Evolutionary conservation across 352 stramenopile species (phyloP).

Genomic region (Peronosclerospora sorghi): DNA sequence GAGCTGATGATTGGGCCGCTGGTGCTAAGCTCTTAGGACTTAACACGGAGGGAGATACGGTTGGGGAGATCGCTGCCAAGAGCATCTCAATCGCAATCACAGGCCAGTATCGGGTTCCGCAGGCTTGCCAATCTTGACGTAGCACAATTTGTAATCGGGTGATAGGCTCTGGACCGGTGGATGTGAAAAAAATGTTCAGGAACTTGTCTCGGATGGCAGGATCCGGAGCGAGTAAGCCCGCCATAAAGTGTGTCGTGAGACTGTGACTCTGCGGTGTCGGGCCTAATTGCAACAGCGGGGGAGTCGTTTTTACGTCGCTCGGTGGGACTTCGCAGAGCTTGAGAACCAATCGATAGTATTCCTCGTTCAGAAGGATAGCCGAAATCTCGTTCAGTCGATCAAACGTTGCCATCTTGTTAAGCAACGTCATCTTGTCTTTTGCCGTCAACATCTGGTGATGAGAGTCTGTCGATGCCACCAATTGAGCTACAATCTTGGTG

Average conservation of each 20-base stretch:
- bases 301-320: slow-evolving; percentile 40
- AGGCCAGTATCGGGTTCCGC: slow-evolving; percentile 74
- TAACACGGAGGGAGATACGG: slow-evolving; percentile 3
- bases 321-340: slow-evolving; percentile 51
- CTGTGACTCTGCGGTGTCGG: slow-evolving; percentile 48
- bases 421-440: slow-evolving; percentile 83
- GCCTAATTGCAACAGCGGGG: slow-evolving; percentile 55
- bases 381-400: slow-evolving; percentile 81
- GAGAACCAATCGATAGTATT: slow-evolving; percentile 72
- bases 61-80: slow-evolving; percentile 32
- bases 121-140: slow-evolving; percentile 81
- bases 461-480: slow-evolving; percentile 40
- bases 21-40: neutral
- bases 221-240: slow-evolving; percentile 67
- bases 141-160: slow-evolving; percentile 55
- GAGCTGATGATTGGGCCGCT: slow-evolving; percentile 1
- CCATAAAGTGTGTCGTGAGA: slow-evolving; percentile 70
- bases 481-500: slow-evolving; percentile 61
- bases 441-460: slow-evolving; percentile 58
- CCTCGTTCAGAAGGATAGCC: slow-evolving; percentile 63
- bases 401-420: slow-evolving; percentile 81
- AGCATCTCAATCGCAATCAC: slow-evolving; percentile 70
- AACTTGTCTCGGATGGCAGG: slow-evolving; percentile 53
- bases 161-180: slow-evolving; percentile 27
- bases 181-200: slow-evolving; percentile 54